Conservation (phyloP, 305 asterid genomes). For the Withania somnifera region DNA sequence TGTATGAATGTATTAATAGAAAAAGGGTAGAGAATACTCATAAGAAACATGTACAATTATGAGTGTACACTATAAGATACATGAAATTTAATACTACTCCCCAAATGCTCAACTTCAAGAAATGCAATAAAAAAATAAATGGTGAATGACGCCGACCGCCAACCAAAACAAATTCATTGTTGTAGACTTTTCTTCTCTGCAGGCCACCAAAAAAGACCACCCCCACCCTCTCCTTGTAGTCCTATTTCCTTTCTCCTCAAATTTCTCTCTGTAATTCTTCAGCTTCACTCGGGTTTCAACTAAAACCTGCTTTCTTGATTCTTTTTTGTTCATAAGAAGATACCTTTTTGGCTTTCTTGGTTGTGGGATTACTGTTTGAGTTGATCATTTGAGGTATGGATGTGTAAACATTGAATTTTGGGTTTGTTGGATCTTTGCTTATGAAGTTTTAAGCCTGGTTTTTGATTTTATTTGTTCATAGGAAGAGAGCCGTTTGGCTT, state of each 20-base stretch:
- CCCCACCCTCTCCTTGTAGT: neutral
- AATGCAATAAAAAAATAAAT: neutral
- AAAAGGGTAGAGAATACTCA: no score
- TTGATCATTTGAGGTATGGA: conserved; percentile 1
- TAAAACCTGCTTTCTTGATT: neutral
- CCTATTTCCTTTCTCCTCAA: neutral
- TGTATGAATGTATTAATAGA: no score
- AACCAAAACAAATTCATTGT: conserved; percentile 20
- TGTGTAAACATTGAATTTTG: conserved; percentile 1
- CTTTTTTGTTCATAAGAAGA: neutral
- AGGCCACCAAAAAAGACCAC: conserved; percentile 4
- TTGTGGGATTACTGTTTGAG: conserved; percentile 17
- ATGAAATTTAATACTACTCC: neutral
- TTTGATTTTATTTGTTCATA: neutral
- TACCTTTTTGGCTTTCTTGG: neutral
- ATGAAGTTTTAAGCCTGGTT: neutral
- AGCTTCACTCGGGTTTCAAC: conserved; percentile 9
- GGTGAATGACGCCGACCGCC: conserved; percentile 34
- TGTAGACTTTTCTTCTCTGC: conserved; percentile 29
- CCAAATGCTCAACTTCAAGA: neutral
- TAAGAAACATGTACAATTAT: no score
- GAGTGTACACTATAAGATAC: neutral
- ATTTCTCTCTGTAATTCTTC: conserved; percentile 4
- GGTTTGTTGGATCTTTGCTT: conserved; percentile 23
- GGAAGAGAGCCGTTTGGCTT: neutral